Evolutionary conservation across 108 stramenopile species (phyloP), one percentile per base, ranked within the genome.

Genomic region (Fistulifera pelliculosa): DNA sequence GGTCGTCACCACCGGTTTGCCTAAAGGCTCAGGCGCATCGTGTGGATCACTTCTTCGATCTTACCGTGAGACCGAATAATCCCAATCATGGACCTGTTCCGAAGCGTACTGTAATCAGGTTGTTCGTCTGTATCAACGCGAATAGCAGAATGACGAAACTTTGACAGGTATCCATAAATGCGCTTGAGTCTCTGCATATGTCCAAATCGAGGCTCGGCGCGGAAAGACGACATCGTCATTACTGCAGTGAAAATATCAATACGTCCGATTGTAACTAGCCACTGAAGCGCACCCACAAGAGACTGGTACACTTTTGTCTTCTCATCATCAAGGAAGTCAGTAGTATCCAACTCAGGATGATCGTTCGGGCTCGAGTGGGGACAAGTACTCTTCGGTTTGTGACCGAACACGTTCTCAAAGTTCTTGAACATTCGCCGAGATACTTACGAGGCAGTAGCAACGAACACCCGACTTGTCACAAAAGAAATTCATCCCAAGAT

Each of bases 191-290:
- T 17, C 6, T 66, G 50, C 5, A 75, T 18, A 45, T 75, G 74
- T 0, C 56, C 41, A 1, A 19, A 19, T 27, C 56, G 4, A 7
- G 56, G 56, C 6, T 7, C 56, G 2, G 26, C 44, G 12, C 56
- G 42, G n/a, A 58, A 58, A 28, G 44, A 23, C 2, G 66, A 60
- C 35, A 68, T 2, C 2, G 54, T 48, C 52, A 56, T 61, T 1
- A 68, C 54, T 2, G 60, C 60, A 8, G 15, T 16, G 4, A 21
- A 24, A 15, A 71, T 71, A 31, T 71, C 70, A 17, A 58, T 21
- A 35, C 60, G 52, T n/a, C 64, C 64, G 8, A 71, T 42, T 13
- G 59, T 53, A 19, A 73, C 47, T 16, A 42, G 43, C 67, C 66
- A 73, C 44, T 62, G 49, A 15, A 66, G 19, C 11, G 52, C 41